These are phyloP conservation scores for Clarireedia homoeocarpa DNA, from an alignment of 2,329 filamentous ascomycete genomes.

Conservation along the genomic window DNA sequence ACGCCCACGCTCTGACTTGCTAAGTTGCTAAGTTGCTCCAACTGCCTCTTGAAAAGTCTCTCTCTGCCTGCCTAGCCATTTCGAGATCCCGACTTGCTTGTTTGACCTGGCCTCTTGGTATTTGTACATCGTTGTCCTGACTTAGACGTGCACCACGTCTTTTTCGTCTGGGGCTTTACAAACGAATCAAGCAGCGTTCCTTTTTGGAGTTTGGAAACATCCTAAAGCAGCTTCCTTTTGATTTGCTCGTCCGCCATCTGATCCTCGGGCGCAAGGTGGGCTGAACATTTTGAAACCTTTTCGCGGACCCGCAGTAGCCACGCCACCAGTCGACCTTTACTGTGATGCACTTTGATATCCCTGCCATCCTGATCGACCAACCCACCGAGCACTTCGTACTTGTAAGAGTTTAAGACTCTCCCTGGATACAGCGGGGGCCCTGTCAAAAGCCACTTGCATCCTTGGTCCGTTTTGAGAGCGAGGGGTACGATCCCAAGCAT, in stretches of 20 bases:
- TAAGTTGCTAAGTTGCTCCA: too few relatives aligned
- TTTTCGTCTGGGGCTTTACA: not conserved
- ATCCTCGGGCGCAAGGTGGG: slow-evolving; percentile 8
- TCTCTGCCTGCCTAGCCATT: not conserved
- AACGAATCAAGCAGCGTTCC: not conserved
- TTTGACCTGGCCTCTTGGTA: not conserved
- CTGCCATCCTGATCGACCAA: slow-evolving; percentile 2
- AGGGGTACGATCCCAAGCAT: slow-evolving; percentile 9
- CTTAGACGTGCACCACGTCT: not conserved
- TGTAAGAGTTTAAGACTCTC: too few relatives aligned
- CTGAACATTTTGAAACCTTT: slow-evolving; percentile 6
- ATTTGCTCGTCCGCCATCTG: slow-evolving; percentile 6
- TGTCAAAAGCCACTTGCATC: slow-evolving; percentile 7
- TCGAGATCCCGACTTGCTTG: not conserved
- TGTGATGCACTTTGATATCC: not conserved
- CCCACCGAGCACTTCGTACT: too few relatives aligned
- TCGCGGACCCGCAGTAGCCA: slow-evolving; percentile 3
- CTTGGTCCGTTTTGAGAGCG: slow-evolving; percentile 9
- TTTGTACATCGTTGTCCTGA: not conserved
- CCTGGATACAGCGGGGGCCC: not conserved
- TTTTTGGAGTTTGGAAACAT: not conserved
- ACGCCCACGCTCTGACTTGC: too few relatives aligned
- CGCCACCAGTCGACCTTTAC: slow-evolving; percentile 7
- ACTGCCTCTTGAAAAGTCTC: too few relatives aligned
- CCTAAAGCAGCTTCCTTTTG: not conserved